A percentile compares a stretch with the other conserved stretches of the same genome.
Conservation (phyloP, 208 protist species). For the Crithidia brevicula region DNA sequence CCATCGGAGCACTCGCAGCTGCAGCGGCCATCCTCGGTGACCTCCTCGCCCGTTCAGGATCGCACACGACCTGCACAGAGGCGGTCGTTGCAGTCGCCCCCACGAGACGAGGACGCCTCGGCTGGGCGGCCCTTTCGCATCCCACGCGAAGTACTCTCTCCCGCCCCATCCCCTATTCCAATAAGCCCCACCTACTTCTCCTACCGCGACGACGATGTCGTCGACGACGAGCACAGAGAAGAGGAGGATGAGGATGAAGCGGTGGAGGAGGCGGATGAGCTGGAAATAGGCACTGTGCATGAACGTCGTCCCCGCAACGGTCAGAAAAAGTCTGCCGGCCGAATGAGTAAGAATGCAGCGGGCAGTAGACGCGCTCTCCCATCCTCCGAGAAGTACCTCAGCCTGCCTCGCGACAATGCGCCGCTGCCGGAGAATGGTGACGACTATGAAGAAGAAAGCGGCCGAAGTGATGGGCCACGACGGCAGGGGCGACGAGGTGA, state of each 20-base stretch:
- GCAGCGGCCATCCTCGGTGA: not conserved
- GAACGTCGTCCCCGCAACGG: not conserved
- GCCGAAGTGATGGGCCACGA: not conserved
- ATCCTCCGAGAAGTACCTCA: conserved; percentile 15
- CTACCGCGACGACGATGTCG: conserved; percentile 16
- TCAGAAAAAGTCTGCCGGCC: not conserved
- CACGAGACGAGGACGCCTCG: conserved; percentile 1
- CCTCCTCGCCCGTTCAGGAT: not conserved
- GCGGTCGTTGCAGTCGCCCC: not conserved
- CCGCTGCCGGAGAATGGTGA: too few species aligned
- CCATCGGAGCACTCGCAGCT: conserved; percentile 14
- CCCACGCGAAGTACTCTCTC: conserved; percentile 18
- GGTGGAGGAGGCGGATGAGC: conserved; percentile 12
- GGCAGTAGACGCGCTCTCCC: not conserved
- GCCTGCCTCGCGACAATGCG: conserved; percentile 12
- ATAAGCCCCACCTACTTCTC: conserved; percentile 16
- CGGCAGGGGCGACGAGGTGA: not conserved
- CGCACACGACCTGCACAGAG: not conserved
- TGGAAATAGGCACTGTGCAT: not conserved
- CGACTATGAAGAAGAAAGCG: not conserved
- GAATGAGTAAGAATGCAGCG: not conserved
- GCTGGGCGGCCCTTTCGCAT: conserved; percentile 12
- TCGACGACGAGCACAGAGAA: not conserved
- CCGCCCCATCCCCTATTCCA: conserved; percentile 23
- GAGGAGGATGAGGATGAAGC: not conserved